Base-by-base conservation (phyloP, 164 flowering plant genomes). In the Piper longum region DNA sequence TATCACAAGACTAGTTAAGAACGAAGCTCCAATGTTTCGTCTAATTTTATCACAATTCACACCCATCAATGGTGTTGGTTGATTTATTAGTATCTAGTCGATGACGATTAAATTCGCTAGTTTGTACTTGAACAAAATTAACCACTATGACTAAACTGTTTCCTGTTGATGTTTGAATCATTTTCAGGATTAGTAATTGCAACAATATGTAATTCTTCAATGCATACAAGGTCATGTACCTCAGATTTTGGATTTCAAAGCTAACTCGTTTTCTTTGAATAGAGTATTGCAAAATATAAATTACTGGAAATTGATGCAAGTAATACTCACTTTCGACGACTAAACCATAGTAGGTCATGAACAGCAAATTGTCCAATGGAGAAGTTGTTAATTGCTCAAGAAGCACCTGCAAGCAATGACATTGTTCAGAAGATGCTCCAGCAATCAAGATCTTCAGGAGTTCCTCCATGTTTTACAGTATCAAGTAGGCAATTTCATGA, bases 321-420 rank as follows among this genome's bases (percentile, higher is more conserved):
- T 42, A 52, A 56, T 4, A 43, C 65, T 66, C 70, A 83, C 90
- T 83, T 73, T 88, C 95, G 56, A 88, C 74, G 7, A 88, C 78
- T 70, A 86, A 75, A 62, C 92, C 92, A 67, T 78, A 86, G 70
- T 88, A 88, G 74, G 76, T 76, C 92, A 88, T 86, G 78, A 88
- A 88, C 41, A 86, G 39, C 66, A 85, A 57, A 76, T 89, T 87
- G 87, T 89, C 85, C 96, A 89, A 87, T 52, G 96, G 96, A 41
- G 89, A 80, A 66, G 79, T 54, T 55, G 88, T 85, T 19, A 84
- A 26, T 68, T 89, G 96, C 64, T 89, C 96, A 81, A 89, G 48
- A 66, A 83, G 39, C 40, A 89, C 96, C 96, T 89, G 64, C 51
- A 72, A 41, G 41, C 14, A 11, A 14, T 26, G 63, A 17, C 59